Conservation (phyloP, 2,329 filamentous ascomycete genomes). For the Westerdykella ornata region DNA sequence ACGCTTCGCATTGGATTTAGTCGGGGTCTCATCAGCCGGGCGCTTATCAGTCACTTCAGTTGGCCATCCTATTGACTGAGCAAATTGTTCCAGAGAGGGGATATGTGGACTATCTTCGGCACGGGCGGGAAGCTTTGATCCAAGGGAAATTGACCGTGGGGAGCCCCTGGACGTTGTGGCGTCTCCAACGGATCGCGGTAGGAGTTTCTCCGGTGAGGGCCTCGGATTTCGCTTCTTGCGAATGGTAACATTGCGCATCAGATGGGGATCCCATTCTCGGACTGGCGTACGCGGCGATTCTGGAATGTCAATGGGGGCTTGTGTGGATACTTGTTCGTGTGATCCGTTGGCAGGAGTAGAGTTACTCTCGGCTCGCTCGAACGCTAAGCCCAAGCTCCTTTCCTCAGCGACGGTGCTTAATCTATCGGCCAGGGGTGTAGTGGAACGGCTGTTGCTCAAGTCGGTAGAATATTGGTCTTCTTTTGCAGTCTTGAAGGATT, state of each 20-base stretch:
- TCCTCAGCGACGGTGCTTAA: conserved; percentile 29
- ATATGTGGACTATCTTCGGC: conserved; percentile 19
- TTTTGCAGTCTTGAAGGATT: conserved; percentile 43
- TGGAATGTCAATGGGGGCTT: too few relatives aligned
- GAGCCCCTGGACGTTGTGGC: conserved; percentile 21
- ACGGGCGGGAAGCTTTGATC: too few relatives aligned
- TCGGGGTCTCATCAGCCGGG: neutral
- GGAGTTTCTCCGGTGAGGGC: conserved; percentile 15
- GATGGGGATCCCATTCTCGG: conserved; percentile 37
- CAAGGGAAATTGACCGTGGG: too few relatives aligned
- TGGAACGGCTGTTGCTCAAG: conserved; percentile 23
- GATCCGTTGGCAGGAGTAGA: conserved; percentile 29
- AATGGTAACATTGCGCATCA: conserved; percentile 40
- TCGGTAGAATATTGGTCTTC: conserved; percentile 37
- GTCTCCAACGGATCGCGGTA: neutral
- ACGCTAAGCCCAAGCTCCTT: conserved; percentile 31
- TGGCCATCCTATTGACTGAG: conserved; percentile 47
- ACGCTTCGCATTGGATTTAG: conserved; percentile 31
- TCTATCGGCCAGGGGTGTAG: conserved; percentile 22
- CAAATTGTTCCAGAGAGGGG: conserved; percentile 44
- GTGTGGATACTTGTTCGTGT: too few relatives aligned
- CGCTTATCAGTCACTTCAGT: conserved; percentile 24
- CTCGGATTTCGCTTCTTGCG: conserved; percentile 31
- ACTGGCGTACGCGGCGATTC: conserved; percentile 18
- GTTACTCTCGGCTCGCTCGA: conserved; percentile 28